Evolutionary conservation across 2,329 filamentous ascomycete genomes (phyloP).

Genomic region (Talaromyces sp.): DNA sequence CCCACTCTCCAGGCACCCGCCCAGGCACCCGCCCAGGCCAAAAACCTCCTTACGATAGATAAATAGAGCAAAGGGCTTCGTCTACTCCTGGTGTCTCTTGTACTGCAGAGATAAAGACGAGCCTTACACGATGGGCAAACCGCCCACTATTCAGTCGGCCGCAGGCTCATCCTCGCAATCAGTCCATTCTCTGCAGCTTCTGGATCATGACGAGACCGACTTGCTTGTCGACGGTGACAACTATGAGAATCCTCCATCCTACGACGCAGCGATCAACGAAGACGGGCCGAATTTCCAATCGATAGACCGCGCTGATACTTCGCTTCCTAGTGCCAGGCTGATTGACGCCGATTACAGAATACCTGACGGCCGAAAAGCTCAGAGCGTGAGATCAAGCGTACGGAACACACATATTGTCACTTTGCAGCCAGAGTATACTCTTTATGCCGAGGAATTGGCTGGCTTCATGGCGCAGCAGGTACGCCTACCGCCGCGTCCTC

Average conservation of each 20-base stretch:
- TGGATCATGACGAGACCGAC: conserved; percentile 8
- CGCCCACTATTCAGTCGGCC: neutral
- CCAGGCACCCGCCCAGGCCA: neutral
- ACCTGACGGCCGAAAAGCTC: neutral
- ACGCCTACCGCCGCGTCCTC: conserved; percentile 51
- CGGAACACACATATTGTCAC: conserved; percentile 20
- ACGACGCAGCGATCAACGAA: conserved; percentile 10
- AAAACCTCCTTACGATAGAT: neutral
- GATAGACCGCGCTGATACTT: neutral
- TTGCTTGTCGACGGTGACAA: neutral
- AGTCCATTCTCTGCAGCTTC: conserved; percentile 11
- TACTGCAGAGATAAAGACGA: neutral
- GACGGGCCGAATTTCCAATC: neutral
- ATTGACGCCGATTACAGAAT: conserved; percentile 11
- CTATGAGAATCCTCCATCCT: conserved; percentile 13
- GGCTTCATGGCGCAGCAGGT: conserved; percentile 46
- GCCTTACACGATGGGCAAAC: conserved; percentile 9
- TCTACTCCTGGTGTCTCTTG: neutral
- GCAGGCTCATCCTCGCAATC: conserved; percentile 5
- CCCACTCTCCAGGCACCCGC: conserved; percentile 1
- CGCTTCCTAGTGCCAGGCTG: neutral
- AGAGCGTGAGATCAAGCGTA: neutral
- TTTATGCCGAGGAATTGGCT: conserved; percentile 45
- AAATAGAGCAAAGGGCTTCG: neutral
- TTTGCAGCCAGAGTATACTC: conserved; percentile 47